Evolutionary conservation across 116 monocot genomes (phyloP).

Genomic region (Papilionanthe hybrid): DNA sequence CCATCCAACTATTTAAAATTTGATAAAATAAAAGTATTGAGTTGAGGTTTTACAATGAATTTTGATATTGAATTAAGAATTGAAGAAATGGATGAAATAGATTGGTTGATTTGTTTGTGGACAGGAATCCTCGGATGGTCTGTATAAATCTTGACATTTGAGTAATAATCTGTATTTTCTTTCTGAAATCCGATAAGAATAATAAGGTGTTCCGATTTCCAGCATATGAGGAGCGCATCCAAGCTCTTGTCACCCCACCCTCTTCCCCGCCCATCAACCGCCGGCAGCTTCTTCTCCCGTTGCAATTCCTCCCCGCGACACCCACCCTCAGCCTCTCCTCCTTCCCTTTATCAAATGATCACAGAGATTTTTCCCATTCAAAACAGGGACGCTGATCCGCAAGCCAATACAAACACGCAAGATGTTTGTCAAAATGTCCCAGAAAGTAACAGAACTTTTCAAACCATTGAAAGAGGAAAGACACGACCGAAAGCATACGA

Average conservation of each 20-base stretch:
- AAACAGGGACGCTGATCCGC: no score
- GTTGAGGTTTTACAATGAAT: no score
- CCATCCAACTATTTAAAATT: no score
- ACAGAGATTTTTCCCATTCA: slow-evolving; percentile 19
- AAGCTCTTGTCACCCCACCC: neutral
- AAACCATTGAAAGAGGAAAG: neutral
- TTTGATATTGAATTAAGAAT: no score
- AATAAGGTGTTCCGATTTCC: neutral
- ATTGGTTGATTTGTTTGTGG: no score
- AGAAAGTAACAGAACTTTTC: slow-evolving; percentile 4
- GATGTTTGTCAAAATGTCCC: slow-evolving; percentile 39
- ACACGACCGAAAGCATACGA: neutral
- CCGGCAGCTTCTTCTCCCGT: neutral
- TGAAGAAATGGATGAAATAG: no score
- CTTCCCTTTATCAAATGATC: slow-evolving; percentile 29
- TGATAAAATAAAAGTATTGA: no score
- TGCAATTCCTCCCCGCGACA: neutral
- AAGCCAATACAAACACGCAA: no score
- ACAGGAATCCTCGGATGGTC: no score
- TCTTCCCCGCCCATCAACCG: neutral
- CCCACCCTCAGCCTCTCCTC: slow-evolving; percentile 1
- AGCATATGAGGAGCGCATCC: neutral
- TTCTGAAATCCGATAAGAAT: no score
- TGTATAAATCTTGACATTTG: no score
- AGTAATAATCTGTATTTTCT: no score